Evolutionary conservation across 805 yeast genomes (phyloP).

Genomic region (Lachancea lanzarotensis): DNA sequence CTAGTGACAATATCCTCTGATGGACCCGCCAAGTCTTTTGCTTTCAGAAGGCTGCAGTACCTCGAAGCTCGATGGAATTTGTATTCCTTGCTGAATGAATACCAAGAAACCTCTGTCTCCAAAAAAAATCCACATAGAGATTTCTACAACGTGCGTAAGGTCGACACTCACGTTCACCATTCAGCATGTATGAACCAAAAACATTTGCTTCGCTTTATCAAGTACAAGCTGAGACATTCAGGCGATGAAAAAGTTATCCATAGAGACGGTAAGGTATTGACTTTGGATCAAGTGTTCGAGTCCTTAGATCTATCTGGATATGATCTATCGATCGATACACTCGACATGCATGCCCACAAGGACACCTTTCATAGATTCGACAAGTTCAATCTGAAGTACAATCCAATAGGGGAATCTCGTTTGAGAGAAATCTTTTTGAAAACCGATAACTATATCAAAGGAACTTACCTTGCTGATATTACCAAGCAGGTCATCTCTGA

Average conservation of each 20-base stretch:
- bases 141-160: conserved; percentile 39
- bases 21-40: conserved; percentile 96
- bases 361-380: conserved; percentile 98
- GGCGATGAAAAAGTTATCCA: conserved; percentile 87
- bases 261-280: conserved; percentile 85
- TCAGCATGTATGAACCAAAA: conserved; percentile 99
- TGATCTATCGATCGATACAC: conserved; percentile 90
- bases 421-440: conserved; percentile 91
- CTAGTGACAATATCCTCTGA: conserved; percentile 74
- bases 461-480: conserved; percentile 85
- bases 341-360: conserved; percentile 99
- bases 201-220: conserved; percentile 88
- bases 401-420: conserved; percentile 97
- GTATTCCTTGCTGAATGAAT: conserved; percentile 81
- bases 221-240: conserved; percentile 80
- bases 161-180: conserved; percentile 90
- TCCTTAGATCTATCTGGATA: conserved; percentile 89
- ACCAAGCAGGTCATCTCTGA: conserved; percentile 92
- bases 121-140: conserved; percentile 93
- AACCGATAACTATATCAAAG: conserved; percentile 88
- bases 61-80: conserved; percentile 95
- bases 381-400: conserved; percentile 92
- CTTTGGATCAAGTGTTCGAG: conserved; percentile 83
- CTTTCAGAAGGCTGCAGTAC: conserved; percentile 87
- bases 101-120: conserved; percentile 84